Evolutionary conservation across 176 grass and related monocot genomes (phyloP).

Genomic region (Triticum monococcum): DNA sequence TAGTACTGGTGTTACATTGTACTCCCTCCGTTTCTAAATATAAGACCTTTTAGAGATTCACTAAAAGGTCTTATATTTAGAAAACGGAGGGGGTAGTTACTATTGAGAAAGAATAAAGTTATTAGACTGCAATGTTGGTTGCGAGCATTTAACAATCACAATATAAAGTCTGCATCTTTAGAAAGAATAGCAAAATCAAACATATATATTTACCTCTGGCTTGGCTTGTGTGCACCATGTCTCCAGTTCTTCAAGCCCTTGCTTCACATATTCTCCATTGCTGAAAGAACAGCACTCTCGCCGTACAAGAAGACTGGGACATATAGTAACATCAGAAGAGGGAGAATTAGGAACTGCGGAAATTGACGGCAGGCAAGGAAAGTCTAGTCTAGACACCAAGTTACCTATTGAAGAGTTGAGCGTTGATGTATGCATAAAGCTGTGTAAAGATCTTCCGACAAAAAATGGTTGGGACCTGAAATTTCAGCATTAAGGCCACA

Average conservation of each 20-base stretch:
- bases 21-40: too few relatives aligned
- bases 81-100: too few relatives aligned
- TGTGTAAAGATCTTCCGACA: constrained; percentile 70
- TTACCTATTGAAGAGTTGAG: constrained; percentile 96
- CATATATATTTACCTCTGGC: constrained; percentile 56
- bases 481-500: constrained; percentile 24
- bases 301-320: constrained; percentile 70
- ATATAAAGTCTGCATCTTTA: not conserved
- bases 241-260: constrained; percentile 78
- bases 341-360: constrained; percentile 1
- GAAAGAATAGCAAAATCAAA: not conserved
- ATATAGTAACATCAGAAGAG: constrained; percentile 11
- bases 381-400: not conserved
- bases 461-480: constrained; percentile 75
- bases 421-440: constrained; percentile 82
- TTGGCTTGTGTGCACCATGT: constrained; percentile 69
- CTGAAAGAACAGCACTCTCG: constrained; percentile 97
- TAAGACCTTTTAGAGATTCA: too few relatives aligned
- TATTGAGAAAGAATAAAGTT: not conserved
- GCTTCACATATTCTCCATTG: constrained; percentile 96
- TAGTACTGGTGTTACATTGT: not conserved
- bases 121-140: not conserved
- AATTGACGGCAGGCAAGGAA: constrained; percentile 3
- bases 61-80: too few relatives aligned
- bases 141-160: not conserved